A percentile compares a stretch with the other conserved stretches of the same genome.
phyloP scores from a whole-genome alignment of 257 asterid species.

The Nicotiana noctiflora region DNA sequence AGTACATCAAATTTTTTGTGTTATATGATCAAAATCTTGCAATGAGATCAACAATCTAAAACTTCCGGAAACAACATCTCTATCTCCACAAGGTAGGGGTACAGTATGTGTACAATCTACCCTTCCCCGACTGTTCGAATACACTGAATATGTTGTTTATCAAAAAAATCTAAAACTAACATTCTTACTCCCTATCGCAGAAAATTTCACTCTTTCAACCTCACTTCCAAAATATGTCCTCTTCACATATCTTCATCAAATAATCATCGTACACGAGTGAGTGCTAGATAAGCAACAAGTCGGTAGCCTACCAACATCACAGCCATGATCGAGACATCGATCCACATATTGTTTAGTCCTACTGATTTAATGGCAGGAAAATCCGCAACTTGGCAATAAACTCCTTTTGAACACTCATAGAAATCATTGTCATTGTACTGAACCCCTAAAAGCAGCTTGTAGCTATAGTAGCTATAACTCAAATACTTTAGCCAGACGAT shows the following conservation, averaged over 20 bases:
- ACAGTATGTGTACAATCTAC: no score
- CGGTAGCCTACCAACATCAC: constrained; percentile 81
- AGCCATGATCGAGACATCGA: constrained; percentile 54
- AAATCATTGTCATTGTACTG: constrained; percentile 59
- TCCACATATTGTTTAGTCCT: constrained; percentile 66
- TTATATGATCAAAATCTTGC: constrained; percentile 21
- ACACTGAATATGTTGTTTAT: no score
- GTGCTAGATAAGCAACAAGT: constrained; percentile 71
- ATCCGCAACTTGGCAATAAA: constrained; percentile 60
- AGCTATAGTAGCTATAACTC: constrained; percentile 88
- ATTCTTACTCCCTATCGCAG: constrained; percentile 35
- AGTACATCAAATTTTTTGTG: constrained; percentile 9
- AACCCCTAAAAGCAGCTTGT: constrained; percentile 79
- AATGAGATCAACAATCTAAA: constrained; percentile 27
- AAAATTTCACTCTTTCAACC: constrained; percentile 27
- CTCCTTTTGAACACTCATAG: constrained; percentile 71
- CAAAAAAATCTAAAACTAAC: neutral
- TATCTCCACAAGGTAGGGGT: no score
- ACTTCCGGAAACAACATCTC: no score
- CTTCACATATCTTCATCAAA: neutral
- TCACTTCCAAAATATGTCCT: neutral
- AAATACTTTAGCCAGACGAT: constrained; percentile 76
- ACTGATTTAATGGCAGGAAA: constrained; percentile 72
- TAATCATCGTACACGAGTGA: constrained; percentile 53
- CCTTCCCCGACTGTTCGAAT: no score